Conservation (phyloP, 2,329 filamentous ascomycete genomes). For the Aspergillus sp. region DNA sequence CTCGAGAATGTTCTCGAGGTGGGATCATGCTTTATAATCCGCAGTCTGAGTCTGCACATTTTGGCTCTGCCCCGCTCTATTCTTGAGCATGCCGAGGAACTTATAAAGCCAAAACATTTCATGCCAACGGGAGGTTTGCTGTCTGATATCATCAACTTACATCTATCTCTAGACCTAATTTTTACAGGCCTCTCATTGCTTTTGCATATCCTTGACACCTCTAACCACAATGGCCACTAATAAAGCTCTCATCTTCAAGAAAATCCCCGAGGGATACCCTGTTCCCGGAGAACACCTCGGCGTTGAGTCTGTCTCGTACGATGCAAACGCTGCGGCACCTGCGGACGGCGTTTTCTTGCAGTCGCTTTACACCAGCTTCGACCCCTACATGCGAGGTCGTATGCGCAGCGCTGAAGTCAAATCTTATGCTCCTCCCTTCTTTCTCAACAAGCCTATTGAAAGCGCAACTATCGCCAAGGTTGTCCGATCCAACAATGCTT, state of each 20-base stretch:
- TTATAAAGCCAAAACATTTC: constrained; percentile 9
- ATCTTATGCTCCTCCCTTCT: constrained; percentile 67
- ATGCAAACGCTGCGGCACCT: constrained; percentile 56
- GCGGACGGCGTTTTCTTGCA: constrained; percentile 68
- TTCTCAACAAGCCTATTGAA: constrained; percentile 61
- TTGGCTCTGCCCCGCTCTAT: constrained; percentile 11
- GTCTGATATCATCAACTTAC: constrained; percentile 1
- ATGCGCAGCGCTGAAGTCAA: constrained; percentile 67
- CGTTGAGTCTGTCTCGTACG: constrained; percentile 66
- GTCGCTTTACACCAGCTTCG: constrained; percentile 73
- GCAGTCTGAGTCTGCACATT: neutral
- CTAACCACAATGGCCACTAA: constrained; percentile 50
- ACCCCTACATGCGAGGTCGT: constrained; percentile 79
- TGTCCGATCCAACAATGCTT: constrained; percentile 64
- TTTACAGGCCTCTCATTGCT: neutral
- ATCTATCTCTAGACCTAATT: neutral
- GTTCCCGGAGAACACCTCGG: constrained; percentile 69
- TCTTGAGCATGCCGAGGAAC: neutral
- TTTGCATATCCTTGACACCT: neutral
- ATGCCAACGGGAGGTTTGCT: neutral
- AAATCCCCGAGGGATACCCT: constrained; percentile 65
- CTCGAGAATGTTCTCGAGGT: constrained; percentile 12
- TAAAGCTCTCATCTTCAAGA: constrained; percentile 74
- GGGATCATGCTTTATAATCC: constrained; percentile 15
- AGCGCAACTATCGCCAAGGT: constrained; percentile 68